These are phyloP conservation scores for Monilinia fructicola DNA, from an alignment of 2,329 filamentous ascomycete genomes.

Conservation along the genomic window DNA sequence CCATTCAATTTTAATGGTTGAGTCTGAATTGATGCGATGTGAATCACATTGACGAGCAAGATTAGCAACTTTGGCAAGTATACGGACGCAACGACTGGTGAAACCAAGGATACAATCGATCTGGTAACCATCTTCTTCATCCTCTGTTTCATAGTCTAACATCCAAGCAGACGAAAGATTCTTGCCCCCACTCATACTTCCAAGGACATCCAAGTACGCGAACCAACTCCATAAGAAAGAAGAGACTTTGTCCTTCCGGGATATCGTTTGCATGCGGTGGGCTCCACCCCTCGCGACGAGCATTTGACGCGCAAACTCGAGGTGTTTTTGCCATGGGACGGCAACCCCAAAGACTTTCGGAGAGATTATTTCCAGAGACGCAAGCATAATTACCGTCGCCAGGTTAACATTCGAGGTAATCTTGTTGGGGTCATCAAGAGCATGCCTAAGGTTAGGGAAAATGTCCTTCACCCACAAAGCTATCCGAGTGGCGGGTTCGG, in stretches of 20 bases:
- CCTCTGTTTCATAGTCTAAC: slow-evolving; percentile 50
- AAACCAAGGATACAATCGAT: slow-evolving; percentile 83
- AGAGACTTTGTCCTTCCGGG: slow-evolving; percentile 57
- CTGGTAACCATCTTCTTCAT: slow-evolving; percentile 59
- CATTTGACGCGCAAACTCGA: slow-evolving; percentile 72
- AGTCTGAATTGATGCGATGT: slow-evolving; percentile 57
- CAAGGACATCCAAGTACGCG: slow-evolving; percentile 78
- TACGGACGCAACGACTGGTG: slow-evolving; percentile 67
- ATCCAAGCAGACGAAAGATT: slow-evolving; percentile 35
- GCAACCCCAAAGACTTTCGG: slow-evolving; percentile 78
- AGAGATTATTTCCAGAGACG: slow-evolving; percentile 79
- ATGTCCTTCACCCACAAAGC: slow-evolving; percentile 77
- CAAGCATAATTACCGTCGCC: slow-evolving; percentile 81
- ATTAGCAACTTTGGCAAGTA: slow-evolving; percentile 70
- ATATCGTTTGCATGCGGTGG: slow-evolving; percentile 49
- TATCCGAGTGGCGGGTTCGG: slow-evolving; percentile 74
- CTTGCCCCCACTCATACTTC: slow-evolving; percentile 62
- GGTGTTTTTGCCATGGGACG: slow-evolving; percentile 77
- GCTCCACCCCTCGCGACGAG: slow-evolving; percentile 66
- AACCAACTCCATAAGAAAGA: slow-evolving; percentile 82
- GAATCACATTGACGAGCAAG: slow-evolving; percentile 68
- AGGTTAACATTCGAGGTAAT: slow-evolving; percentile 71
- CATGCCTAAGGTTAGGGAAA: slow-evolving; percentile 68
- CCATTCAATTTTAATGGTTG: slow-evolving; percentile 56
- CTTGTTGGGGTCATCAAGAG: slow-evolving; percentile 59